These are phyloP conservation scores for Solanum sejunctum DNA, from an alignment of 257 asterid genomes.

Conservation along the genomic window DNA sequence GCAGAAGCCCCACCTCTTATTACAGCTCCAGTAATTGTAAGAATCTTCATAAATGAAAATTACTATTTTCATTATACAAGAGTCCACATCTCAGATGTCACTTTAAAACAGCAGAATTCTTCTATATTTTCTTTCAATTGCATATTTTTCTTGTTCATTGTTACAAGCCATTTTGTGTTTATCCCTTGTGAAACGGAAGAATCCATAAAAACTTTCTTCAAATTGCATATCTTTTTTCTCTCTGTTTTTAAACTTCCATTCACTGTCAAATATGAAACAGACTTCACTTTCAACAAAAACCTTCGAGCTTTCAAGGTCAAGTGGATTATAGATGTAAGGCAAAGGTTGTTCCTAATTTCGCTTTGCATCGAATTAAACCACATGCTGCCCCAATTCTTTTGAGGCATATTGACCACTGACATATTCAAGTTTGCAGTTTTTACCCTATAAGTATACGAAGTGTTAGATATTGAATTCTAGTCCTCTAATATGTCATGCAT, in stretches of 20 bases:
- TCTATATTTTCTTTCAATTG: neutral
- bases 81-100: neutral
- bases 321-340: neutral
- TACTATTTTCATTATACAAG: neutral
- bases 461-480: neutral
- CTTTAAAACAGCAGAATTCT: neutral
- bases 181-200: neutral
- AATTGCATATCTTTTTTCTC: neutral
- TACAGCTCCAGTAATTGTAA: constrained; percentile 77
- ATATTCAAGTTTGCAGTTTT: neutral
- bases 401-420: neutral
- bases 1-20: constrained; percentile 71
- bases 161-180: neutral
- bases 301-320: neutral
- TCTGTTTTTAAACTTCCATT: neutral
- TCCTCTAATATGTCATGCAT: neutral
- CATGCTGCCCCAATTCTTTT: neutral
- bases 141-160: neutral
- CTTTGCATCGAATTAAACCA: neutral
- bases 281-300: neutral
- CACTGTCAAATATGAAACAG: neutral
- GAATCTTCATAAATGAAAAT: neutral
- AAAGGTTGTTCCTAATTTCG: neutral
- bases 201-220: neutral
- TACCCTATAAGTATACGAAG: neutral